Base-by-base conservation (phyloP, 768 basidiomycete species). In the Suillus americanus region DNA sequence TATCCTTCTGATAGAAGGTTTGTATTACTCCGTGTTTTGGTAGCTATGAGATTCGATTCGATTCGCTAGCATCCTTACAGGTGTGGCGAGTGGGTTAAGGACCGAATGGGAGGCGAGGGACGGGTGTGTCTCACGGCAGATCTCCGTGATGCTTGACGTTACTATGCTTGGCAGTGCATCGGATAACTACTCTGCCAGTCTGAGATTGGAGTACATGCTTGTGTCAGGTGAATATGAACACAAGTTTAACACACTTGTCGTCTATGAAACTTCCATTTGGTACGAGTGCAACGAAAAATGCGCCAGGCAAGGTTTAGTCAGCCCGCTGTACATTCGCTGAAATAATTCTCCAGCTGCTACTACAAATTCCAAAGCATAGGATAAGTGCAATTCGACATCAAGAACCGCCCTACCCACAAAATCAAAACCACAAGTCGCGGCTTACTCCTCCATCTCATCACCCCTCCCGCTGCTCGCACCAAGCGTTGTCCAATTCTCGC, bases 41-140 rank as follows among this genome's bases (percentile, higher is more conserved):
- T 25, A 77, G 77, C 48, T 78, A 85, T 67, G 82, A 85, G 66
- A 76, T 94, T 62, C 93, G 30, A 85, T 67, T 82, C 85, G 66
- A 76, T 94, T 62, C 93, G 30, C 92, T n/a, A 90, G 89, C 68
- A 90, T 88, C 25, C 75, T 95, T 38, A 80, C 87, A 33, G 88
- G 88, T n/a, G 85, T 86, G 64, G 76, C 83, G 37, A 77, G 69
- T 1, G 76, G 79, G 62, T 73, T 35, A 35, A 35, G 33, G 14
- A 30, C 2, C 2, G 30, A 30, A n/a, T n/a, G n/a, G n/a, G 33
- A 33, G 33, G 33, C 6, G 6, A 33, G 33, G 33, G 33, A 33
- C 33, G 5, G 33, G 33, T 33, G 30, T 30, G 5, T 33, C 6
- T 33, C 33, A 33, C 5, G 33, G 33, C 33, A 33, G 33, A 33